Conservation (phyloP, 2,329 filamentous ascomycete genomes). For the Endoconidiophora laricicola region DNA sequence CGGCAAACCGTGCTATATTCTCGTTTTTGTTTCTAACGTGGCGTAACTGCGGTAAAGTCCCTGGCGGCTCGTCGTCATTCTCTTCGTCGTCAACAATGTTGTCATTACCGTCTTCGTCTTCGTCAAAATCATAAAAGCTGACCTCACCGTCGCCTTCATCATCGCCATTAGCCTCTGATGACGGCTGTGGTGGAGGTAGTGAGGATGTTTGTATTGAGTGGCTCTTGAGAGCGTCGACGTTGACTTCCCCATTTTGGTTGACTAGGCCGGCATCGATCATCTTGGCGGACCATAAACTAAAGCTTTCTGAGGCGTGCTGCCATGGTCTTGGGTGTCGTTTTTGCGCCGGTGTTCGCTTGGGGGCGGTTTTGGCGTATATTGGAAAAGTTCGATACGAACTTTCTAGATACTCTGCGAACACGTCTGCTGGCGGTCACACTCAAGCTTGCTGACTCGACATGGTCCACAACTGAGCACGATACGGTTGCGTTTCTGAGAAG, state of each 20-base stretch:
- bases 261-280: slow-evolving; percentile 30
- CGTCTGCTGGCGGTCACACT: slow-evolving; percentile 36
- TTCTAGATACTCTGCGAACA: slow-evolving; percentile 37
- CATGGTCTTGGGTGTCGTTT: slow-evolving; percentile 24
- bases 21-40: neutral
- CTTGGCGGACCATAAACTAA: slow-evolving; percentile 37
- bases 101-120: neutral
- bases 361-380: slow-evolving; percentile 31
- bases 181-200: neutral
- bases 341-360: slow-evolving; percentile 18
- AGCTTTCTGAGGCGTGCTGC: slow-evolving; percentile 36
- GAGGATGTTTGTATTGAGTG: too few species aligned
- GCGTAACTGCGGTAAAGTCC: neutral
- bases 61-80: neutral
- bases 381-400: slow-evolving; percentile 28
- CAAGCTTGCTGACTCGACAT: slow-evolving; percentile 37
- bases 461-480: slow-evolving; percentile 35
- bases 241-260: slow-evolving; percentile 4
- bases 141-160: neutral
- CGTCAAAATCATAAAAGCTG: neutral
- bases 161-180: neutral
- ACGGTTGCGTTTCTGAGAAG: slow-evolving; percentile 27
- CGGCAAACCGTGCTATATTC: slow-evolving; percentile 34
- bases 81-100: slow-evolving; percentile 1
- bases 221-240: neutral